phyloP scores from a whole-genome alignment of 495 filamentous ascomycete genomes.

The Pyrenula aspistea region DNA sequence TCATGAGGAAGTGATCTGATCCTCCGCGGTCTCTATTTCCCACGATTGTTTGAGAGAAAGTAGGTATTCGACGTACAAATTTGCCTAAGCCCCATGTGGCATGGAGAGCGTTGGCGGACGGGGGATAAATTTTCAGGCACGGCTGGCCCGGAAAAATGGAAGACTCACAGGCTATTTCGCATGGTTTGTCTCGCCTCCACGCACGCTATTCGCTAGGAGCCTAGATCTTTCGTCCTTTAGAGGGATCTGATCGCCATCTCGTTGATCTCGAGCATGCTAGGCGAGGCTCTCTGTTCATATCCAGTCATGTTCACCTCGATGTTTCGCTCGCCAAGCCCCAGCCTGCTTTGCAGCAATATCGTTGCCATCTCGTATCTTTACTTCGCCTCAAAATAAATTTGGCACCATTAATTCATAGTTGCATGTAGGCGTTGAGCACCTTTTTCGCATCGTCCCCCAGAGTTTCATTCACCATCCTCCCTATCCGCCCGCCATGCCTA shows the following conservation, averaged over 20 bases:
- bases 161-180: neutral
- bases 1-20: too few relatives aligned
- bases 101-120: too few relatives aligned
- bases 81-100: too few relatives aligned
- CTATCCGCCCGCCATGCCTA: conserved; percentile 40
- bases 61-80: too few relatives aligned
- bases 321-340: neutral
- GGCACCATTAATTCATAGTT: too few relatives aligned
- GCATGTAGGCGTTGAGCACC: conserved; percentile 47
- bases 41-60: too few relatives aligned
- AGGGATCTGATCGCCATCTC: neutral
- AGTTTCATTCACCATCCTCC: conserved; percentile 44
- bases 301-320: neutral
- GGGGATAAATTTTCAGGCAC: neutral
- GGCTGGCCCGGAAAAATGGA: neutral
- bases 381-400: too few relatives aligned
- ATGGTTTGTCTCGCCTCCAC: neutral
- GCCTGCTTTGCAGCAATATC: too few relatives aligned
- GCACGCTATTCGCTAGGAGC: neutral
- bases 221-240: neutral
- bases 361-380: too few relatives aligned
- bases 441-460: conserved; percentile 41
- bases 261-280: neutral
- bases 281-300: neutral
- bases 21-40: too few relatives aligned